These are phyloP conservation scores for Labyrinthula sp. DNA, from an alignment of 352 stramenopile genomes.

Conservation along the genomic window DNA sequence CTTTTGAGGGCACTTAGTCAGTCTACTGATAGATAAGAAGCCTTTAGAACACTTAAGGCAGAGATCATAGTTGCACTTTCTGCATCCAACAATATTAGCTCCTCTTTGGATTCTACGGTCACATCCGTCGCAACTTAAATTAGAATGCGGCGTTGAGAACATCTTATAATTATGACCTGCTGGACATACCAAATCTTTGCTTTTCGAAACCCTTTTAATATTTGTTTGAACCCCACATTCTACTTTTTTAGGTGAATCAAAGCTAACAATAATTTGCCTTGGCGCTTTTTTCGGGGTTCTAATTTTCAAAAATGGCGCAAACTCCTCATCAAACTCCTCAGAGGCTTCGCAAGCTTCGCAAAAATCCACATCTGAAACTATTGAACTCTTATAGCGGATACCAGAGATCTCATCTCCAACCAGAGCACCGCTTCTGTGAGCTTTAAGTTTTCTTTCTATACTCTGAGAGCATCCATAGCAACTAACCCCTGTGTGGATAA, in stretches of 20 bases:
- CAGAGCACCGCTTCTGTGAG: no score
- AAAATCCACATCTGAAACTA: conserved; percentile 49
- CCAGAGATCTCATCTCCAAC: conserved; percentile 18
- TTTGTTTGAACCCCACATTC: no score
- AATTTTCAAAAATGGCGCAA: conserved; percentile 54
- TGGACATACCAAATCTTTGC: no score
- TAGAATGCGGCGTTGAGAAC: no score
- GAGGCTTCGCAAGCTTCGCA: conserved; percentile 47
- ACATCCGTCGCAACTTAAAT: conserved; percentile 18
- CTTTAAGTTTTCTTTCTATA: no score
- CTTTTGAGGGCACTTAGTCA: no score
- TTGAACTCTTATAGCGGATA: conserved; percentile 50
- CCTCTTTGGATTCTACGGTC: background rate
- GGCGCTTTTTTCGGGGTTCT: conserved; percentile 41
- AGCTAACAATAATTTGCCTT: conserved; percentile 28
- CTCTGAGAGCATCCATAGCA: no score
- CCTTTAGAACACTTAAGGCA: conserved; percentile 5
- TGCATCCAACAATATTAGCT: conserved; percentile 12
- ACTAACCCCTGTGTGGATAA: no score
- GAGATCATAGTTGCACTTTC: conserved; percentile 23
- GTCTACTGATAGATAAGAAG: no score
- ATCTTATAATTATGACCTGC: no score
- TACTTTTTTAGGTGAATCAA: no score
- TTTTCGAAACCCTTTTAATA: no score
- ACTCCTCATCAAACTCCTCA: conserved; percentile 35